Evolutionary conservation across 176 grass and related monocot species (phyloP), one percentile per base, ranked within the genome.

Genomic region (Bromus sterilis): DNA sequence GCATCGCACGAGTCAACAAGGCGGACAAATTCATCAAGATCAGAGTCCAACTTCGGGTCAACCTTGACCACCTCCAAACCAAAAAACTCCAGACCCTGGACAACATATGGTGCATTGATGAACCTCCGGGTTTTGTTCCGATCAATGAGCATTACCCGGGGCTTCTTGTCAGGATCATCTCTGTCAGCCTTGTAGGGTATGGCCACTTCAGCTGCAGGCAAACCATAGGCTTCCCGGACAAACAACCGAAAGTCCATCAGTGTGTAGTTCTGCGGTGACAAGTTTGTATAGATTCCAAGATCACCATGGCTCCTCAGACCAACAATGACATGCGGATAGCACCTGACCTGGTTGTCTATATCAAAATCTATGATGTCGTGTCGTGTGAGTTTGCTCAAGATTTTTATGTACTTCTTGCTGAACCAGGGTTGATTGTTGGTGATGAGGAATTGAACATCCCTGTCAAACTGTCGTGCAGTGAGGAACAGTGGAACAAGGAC

Each of bases 401-500:
- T 71, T 21, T 31, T 66, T 2, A 61, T 66, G 77, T 97, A 97
- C 80, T 93, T 97, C 76, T 84, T 63, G 51, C 66, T 67, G 83
- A 92, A 97, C 86, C 87, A 89, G 31, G 74, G 74, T 61, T 91
- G 61, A 20, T 86, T 87, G 35, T 97, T 71, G 1, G 88, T 87
- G 18, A 97, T 49, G 18, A 97, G 57, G 46, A 97, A 56, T 58
- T 88, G 88, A 26, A 93, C 76, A 31, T 97, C 78, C 51, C 74
- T 46, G 3, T 92, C 55, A 13, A 92, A 86, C 76, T 87, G 57
- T 4, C 67, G 83, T 13, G 88, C 86, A 6, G 93, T 97, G 60
- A 93, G 82, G 82, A 91, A 97, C 44, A 97, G 43, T 18, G 93
- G 93, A 16, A 93, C 57, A 18, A 96, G 78, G 34, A 96, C 75